Evolutionary conservation across 805 yeast species (phyloP).

Genomic region (Ogataea methanolica): DNA sequence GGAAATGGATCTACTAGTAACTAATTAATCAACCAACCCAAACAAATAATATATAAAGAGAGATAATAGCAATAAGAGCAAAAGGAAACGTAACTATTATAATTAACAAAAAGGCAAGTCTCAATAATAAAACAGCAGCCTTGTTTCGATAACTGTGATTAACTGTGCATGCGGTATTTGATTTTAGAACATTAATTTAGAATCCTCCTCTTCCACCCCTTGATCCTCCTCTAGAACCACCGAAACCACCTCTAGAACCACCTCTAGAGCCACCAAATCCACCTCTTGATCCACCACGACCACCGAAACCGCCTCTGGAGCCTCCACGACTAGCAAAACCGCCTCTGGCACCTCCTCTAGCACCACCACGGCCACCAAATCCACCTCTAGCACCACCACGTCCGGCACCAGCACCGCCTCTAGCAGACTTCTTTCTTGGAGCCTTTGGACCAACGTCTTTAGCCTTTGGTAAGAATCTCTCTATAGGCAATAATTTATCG

Average conservation of each 20-base stretch:
- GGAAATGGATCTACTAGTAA: too few relatives aligned
- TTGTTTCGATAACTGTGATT: neutral
- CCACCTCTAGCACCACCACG: slow-evolving; percentile 40
- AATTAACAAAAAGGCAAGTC: neutral
- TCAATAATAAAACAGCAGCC: neutral
- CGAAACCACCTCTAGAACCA: slow-evolving; percentile 29
- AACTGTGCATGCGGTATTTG: neutral
- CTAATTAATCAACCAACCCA: too few relatives aligned
- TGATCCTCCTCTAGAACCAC: slow-evolving; percentile 7
- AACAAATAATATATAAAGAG: too few relatives aligned
- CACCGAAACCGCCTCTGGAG: slow-evolving; percentile 37
- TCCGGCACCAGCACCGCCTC: slow-evolving; percentile 48
- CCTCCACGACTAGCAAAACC: slow-evolving; percentile 41
- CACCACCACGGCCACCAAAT: slow-evolving; percentile 38
- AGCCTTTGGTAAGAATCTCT: slow-evolving; percentile 96
- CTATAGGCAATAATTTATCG: slow-evolving; percentile 91
- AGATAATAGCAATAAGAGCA: slow-evolving; percentile 1
- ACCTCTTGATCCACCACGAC: slow-evolving; percentile 47
- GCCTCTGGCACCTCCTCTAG: slow-evolving; percentile 36
- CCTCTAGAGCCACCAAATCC: slow-evolving; percentile 37
- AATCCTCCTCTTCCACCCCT: slow-evolving; percentile 22
- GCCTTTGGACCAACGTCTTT: slow-evolving; percentile 81
- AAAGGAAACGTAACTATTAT: neutral
- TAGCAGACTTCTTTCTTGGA: slow-evolving; percentile 60
- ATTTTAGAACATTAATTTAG: slow-evolving; percentile 4